Evolutionary conservation across 805 yeast genomes (phyloP), one percentile per base, ranked within the genome.

Genomic region (Candida insectorum): DNA sequence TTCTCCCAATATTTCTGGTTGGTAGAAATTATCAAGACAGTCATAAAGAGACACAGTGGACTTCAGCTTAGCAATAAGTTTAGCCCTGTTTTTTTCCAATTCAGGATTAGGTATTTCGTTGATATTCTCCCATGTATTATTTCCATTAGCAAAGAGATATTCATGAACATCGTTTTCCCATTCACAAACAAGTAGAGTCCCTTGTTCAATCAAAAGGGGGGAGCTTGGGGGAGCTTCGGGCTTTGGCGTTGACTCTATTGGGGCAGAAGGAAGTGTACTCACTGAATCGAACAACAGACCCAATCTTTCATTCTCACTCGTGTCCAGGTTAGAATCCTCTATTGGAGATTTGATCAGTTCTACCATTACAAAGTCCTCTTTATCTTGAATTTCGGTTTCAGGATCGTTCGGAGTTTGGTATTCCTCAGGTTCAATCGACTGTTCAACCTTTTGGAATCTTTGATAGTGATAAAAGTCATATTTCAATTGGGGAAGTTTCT

Each of bases 1-100:
- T 31, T 85, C 83, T 10, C 96, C 86, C 28, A 91, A 67, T 2
- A 88, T 77, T 54, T 91, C 98, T 0, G 94, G 81, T 31, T 76
- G 73, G 13, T 94, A 77, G 49, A 91, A 91, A 38, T 77, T 52
- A 14, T 73, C 71, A 28, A 91, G 54, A 52, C 97, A 91, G 46
- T 85, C 91, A 41, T 77, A 74, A 13, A 91, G 49, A 6, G 66
- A 56, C 12, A 67, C 51, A 14, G 55, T 66, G 0, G 84, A 65
- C 14, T 81, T 72, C 21, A 67, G 65, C 36, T 67, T 58, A 52
- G 48, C 50, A 25, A 49, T 56, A 25, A 63, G 47, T 21, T 41
- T 37, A 2, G 52, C 52, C 45, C 66, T 71, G 37, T 61, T 68
- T n/a, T 53, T 60, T 41, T 73, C 81, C 24, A 82, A 60, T 40